Evolutionary conservation across 192 early-diverging fungal genomes (phyloP).

Genomic region (Dispira simplex): DNA sequence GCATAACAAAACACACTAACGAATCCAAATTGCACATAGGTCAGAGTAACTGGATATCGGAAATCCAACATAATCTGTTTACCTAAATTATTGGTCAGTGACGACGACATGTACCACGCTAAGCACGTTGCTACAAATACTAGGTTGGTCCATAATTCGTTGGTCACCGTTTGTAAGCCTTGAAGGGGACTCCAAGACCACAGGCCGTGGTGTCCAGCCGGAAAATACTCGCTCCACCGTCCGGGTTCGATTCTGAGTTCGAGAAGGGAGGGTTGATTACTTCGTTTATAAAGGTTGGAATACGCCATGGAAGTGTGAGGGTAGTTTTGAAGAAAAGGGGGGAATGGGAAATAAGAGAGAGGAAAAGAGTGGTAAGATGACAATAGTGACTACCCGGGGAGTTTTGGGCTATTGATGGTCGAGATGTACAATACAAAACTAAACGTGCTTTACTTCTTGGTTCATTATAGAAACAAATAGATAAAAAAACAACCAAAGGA

Average conservation of each 20-base stretch:
- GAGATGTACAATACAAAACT: no score
- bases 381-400: no score
- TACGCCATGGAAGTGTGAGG: conserved; percentile 2
- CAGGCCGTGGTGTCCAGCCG: no score
- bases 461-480: no score
- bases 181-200: no score
- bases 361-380: no score
- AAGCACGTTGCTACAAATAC: conserved; percentile 49
- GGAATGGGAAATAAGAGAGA: no score
- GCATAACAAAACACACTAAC: conserved; percentile 46
- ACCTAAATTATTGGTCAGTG: conserved; percentile 68
- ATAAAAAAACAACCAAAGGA: no score
- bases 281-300: not conserved
- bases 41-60: conserved; percentile 67
- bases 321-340: not conserved
- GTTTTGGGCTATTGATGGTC: no score
- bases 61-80: conserved; percentile 68
- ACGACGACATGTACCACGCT: conserved; percentile 70
- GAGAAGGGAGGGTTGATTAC: not conserved
- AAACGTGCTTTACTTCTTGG: no score
- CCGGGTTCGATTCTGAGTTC: conserved; percentile 8
- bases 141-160: conserved; percentile 19
- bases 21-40: conserved; percentile 69
- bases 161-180: no score
- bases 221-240: conserved; percentile 4